Evolutionary conservation across 176 grass and related monocot genomes (phyloP), one percentile per base, ranked within the genome.

Genomic region (Hsuehochloa calcarea): DNA sequence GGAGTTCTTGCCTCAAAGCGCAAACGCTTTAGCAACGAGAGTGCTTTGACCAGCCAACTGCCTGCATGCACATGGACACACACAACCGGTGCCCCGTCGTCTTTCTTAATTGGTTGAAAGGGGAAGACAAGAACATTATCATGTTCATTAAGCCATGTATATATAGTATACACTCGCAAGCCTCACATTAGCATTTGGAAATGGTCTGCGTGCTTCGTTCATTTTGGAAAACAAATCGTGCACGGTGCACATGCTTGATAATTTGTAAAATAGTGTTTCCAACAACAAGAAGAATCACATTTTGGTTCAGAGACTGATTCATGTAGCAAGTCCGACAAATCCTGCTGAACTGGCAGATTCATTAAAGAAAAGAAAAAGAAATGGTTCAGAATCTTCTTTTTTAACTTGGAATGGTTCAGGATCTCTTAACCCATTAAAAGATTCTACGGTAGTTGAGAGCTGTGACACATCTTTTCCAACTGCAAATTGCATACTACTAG

Each of bases 11-110:
- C 47, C 75, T 52, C 50, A 16, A 78, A 78, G 61, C 15, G 10
- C 25, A 72, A 29, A 4, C 37, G 7, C 66, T 67, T 4, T n/a
- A 74, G 84, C 58, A 61, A 70, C n/a, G 66, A 72, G 14, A 17
- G 17, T 46, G 50, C 66, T 82, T 78, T 90, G 88, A 83, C 73
- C 58, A 58, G 29, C 73, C 46, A 83, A 41, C 35, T 74, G 39
- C 55, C 47, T 72, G 43, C 69, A 68, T 16, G 26, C 49, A 40
- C 61, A 22, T 8, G 22, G 5, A 38, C 40, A 31, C 65, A 13
- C 67, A 65, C 27, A 65, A 7, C 55, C 23, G 64, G 65, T 90
- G 55, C 71, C 64, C 27, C 7, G 78, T 78, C 71, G 64, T 26
- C 55, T 44, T 71, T 69, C 66, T 75, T 44, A 26, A 82, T 86